phyloP scores from a whole-genome alignment of 2,329 filamentous ascomycete genomes.

The Dichotomopilus funicola region DNA sequence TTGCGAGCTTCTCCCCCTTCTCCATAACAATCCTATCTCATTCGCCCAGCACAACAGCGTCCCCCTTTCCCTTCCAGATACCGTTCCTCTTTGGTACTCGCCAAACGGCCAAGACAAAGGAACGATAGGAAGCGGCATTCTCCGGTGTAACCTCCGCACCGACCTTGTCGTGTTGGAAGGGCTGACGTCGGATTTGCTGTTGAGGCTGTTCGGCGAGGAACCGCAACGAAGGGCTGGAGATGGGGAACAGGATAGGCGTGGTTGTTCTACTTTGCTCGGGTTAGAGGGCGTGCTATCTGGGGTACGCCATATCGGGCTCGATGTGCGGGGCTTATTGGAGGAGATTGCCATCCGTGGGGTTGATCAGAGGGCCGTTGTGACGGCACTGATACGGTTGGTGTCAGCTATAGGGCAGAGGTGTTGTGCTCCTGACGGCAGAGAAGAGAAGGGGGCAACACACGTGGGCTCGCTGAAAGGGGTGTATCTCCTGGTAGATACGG shows the following conservation, averaged over 20 bases:
- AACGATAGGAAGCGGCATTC: neutral
- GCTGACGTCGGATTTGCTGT: neutral
- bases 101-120: neutral
- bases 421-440: neutral
- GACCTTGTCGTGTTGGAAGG: conserved; percentile 10
- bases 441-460: neutral
- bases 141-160: conserved; percentile 6
- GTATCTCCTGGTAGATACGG: neutral
- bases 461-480: neutral
- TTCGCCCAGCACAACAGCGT: neutral
- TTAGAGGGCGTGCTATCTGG: neutral
- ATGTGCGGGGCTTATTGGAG: neutral
- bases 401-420: neutral
- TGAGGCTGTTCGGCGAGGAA: neutral
- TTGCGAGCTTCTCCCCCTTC: neutral
- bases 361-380: neutral
- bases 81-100: neutral
- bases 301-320: conserved; percentile 4
- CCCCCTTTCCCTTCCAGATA: neutral
- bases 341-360: neutral
- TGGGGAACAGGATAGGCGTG: too few relatives aligned
- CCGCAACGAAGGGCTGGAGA: too few relatives aligned
- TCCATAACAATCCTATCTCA: neutral
- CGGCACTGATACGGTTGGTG: neutral
- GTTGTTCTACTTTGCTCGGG: neutral